A percentile compares a stretch with the other conserved stretches of the same genome.
phyloP scores from a whole-genome alignment of 345 rosid genomes.

The Ailanthus altissimus region DNA sequence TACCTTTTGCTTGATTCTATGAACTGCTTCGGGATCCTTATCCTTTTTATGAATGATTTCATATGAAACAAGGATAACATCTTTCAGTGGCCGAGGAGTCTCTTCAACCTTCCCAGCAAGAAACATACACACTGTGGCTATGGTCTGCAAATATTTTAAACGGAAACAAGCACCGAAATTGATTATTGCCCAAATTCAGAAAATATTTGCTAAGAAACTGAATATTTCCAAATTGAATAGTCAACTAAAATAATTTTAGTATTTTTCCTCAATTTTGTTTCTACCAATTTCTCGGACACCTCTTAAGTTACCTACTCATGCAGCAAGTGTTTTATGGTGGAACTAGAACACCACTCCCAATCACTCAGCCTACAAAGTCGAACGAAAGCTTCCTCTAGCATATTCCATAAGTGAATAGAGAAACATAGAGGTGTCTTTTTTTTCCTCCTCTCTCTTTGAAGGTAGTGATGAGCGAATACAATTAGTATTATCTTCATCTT shows the following conservation, averaged over 20 bases:
- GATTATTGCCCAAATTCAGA: not conserved
- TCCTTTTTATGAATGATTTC: constrained; percentile 94
- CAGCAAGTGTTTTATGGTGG: not conserved
- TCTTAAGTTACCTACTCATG: not conserved
- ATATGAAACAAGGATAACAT: constrained; percentile 91
- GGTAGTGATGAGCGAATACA: not conserved
- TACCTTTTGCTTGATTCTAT: constrained; percentile 94
- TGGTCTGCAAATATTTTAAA: constrained; percentile 52
- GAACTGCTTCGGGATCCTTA: constrained; percentile 80
- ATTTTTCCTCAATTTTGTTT: not conserved
- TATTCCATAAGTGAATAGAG: not conserved
- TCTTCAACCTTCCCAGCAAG: constrained; percentile 99
- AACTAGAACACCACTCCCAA: not conserved
- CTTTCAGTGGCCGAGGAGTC: constrained; percentile 94
- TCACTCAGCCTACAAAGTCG: not conserved
- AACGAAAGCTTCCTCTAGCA: not conserved
- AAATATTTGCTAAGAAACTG: not conserved
- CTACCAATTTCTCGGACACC: not conserved
- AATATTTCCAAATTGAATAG: not conserved
- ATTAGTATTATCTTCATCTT: not conserved
- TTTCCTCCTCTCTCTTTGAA: not conserved
- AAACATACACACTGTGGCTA: constrained; percentile 97
- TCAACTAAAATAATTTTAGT: not conserved
- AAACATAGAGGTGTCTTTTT: not conserved
- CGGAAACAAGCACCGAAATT: not conserved